phyloP scores from a whole-genome alignment of 2,329 filamentous ascomycete genomes.

The Fusarium sp. region DNA sequence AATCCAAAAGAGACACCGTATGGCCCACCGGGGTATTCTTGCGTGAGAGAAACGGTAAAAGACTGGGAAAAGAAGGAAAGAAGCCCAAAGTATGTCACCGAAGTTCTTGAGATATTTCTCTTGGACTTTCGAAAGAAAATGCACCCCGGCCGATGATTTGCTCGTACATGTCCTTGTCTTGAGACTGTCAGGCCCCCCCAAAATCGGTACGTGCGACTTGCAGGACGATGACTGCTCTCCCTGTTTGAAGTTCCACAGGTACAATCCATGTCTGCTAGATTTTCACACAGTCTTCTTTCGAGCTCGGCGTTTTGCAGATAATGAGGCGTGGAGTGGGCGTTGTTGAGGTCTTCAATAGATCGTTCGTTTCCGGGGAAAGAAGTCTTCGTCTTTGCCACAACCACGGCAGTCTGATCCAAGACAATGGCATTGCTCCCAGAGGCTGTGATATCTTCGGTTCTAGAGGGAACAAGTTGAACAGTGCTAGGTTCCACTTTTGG shows the following conservation, averaged over 20 bases:
- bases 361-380: rapidly evolving
- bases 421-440: rapidly evolving
- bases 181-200: rapidly evolving
- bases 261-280: rapidly evolving
- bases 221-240: rapidly evolving
- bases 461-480: rapidly evolving
- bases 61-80: rapidly evolving
- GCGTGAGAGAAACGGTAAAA: rapidly evolving
- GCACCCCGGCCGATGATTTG: background rate
- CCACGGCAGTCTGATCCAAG: rapidly evolving
- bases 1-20: rapidly evolving
- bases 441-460: rapidly evolving
- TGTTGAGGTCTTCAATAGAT: rapidly evolving
- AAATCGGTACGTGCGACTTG: rapidly evolving
- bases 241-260: rapidly evolving
- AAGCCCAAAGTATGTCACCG: rapidly evolving
- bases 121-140: rapidly evolving
- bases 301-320: rapidly evolving
- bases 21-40: rapidly evolving
- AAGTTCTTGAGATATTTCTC: rapidly evolving
- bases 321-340: rapidly evolving
- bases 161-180: background rate
- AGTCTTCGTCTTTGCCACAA: rapidly evolving
- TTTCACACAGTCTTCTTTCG: rapidly evolving
- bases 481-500: rapidly evolving